Evolutionary conservation across 139 green algal genomes (phyloP).

Genomic region (Chlorella sp.): DNA sequence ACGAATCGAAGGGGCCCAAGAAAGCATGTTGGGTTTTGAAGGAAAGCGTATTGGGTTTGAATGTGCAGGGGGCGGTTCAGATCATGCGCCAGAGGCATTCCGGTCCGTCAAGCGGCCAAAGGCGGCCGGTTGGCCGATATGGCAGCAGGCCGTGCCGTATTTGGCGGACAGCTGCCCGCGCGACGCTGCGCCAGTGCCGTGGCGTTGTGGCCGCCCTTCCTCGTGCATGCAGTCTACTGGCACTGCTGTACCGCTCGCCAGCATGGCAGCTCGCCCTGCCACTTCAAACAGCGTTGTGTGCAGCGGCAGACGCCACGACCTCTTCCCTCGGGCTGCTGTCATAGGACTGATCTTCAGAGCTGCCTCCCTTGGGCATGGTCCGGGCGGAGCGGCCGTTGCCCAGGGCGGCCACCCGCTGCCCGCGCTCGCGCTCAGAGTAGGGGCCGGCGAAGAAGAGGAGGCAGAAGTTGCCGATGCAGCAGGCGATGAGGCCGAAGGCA

Average conservation of each 20-base stretch:
- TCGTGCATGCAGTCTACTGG: no score
- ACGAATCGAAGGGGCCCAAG: neutral
- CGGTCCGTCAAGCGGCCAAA: no score
- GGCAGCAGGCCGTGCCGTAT: no score
- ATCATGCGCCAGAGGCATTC: no score
- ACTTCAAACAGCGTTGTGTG: neutral
- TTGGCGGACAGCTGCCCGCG: no score
- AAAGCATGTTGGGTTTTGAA: neutral
- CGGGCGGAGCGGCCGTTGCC: no score
- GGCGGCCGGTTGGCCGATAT: no score
- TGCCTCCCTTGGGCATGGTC: neutral
- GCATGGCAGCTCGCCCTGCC: no score
- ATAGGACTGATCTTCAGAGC: neutral
- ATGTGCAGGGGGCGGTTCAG: neutral
- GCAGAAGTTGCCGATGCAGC: conserved; percentile 17
- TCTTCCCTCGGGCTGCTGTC: no score
- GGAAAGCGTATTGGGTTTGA: neutral
- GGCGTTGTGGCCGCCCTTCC: no score
- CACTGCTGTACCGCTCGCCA: no score
- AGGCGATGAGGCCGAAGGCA: conserved; percentile 3
- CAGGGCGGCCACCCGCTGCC: neutral
- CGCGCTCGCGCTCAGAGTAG: neutral
- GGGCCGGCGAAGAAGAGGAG: neutral
- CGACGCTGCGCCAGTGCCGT: no score
- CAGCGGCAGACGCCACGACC: neutral